Percentiles rank a stretch among this genome's conserved stretches.
Evolutionary conservation across 139 green algal species (phyloP).

Genomic region (Tetratostichococcus sp.): DNA sequence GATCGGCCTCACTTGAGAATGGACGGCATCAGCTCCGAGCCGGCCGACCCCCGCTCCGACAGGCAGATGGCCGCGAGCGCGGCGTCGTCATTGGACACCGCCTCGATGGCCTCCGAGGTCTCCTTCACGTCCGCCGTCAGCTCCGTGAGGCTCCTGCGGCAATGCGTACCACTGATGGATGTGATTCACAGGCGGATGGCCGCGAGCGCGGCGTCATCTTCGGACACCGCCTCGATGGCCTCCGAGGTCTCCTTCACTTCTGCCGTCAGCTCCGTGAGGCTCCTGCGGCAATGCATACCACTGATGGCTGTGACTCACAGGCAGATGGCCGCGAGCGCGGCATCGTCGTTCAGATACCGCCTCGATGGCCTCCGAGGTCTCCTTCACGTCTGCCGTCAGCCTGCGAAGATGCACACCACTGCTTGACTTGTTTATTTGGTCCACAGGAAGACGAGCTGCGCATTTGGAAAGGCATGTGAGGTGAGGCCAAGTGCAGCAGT

Average conservation of each 20-base stretch:
- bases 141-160: slow-evolving; percentile 34
- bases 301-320: slow-evolving; percentile 18
- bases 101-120: slow-evolving; percentile 11
- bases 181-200: slow-evolving; percentile 25
- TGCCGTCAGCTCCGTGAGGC: slow-evolving; percentile 46
- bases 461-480: too few species aligned
- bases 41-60: slow-evolving; percentile 16
- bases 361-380: slow-evolving; percentile 32
- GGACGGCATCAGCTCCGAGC: not conserved
- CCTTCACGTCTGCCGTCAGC: slow-evolving; percentile 47
- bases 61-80: slow-evolving; percentile 35
- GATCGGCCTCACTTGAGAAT: slow-evolving; percentile 4
- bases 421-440: slow-evolving; percentile 8
- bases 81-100: slow-evolving; percentile 30
- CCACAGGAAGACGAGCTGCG: too few species aligned
- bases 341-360: slow-evolving; percentile 29
- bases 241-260: slow-evolving; percentile 45
- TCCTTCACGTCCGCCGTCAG: slow-evolving; percentile 39
- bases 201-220: slow-evolving; percentile 22
- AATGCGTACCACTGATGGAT: not conserved
- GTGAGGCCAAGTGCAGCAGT: too few species aligned
- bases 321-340: slow-evolving; percentile 19
- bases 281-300: slow-evolving; percentile 16
- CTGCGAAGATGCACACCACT: slow-evolving; percentile 11
- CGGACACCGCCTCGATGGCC: slow-evolving; percentile 26